Conservation (phyloP, 192 early-diverging fungal genomes). For the Coemansia asiatica region DNA sequence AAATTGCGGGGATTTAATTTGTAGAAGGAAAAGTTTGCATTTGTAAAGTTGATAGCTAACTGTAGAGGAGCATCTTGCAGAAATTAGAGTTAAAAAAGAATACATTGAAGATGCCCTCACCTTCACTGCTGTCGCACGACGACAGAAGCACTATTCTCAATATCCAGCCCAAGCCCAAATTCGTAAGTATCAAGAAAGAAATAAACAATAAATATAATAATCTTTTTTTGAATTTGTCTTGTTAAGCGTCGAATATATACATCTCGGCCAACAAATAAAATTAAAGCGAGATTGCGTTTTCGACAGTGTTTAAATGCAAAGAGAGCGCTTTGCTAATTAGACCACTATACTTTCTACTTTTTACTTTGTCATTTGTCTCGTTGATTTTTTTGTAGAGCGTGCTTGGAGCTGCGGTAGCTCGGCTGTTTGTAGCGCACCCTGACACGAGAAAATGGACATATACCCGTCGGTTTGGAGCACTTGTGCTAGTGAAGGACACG, state of each 20-base stretch:
- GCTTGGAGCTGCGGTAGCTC: slow-evolving; percentile 71
- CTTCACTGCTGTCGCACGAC: slow-evolving; percentile 61
- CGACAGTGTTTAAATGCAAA: too few species aligned
- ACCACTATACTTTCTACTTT: neutral
- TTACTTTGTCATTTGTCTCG: neutral
- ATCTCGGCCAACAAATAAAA: neutral
- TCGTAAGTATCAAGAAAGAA: slow-evolving; percentile 48
- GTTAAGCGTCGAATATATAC: neutral
- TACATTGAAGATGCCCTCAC: slow-evolving; percentile 58
- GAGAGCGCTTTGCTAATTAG: too few species aligned
- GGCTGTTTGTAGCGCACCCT: slow-evolving; percentile 72
- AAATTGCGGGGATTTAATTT: too few species aligned
- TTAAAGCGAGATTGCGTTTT: neutral
- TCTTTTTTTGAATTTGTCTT: neutral
- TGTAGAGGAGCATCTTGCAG: too few species aligned
- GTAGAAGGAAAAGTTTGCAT: too few species aligned
- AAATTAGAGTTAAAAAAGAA: neutral
- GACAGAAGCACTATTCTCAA: slow-evolving; percentile 67
- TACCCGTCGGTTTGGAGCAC: slow-evolving; percentile 66
- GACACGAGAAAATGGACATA: slow-evolving; percentile 69
- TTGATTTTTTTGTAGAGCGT: slow-evolving; percentile 62
- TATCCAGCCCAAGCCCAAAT: slow-evolving; percentile 57
- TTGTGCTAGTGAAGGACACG: slow-evolving; percentile 66
- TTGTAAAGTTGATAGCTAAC: neutral
- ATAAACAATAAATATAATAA: too few species aligned